Percentiles rank a stretch among this genome's conserved stretches.
These are phyloP conservation scores for Bruguiera gymnorhiza DNA, from an alignment of 345 rosid species.

Conservation along the genomic window DNA sequence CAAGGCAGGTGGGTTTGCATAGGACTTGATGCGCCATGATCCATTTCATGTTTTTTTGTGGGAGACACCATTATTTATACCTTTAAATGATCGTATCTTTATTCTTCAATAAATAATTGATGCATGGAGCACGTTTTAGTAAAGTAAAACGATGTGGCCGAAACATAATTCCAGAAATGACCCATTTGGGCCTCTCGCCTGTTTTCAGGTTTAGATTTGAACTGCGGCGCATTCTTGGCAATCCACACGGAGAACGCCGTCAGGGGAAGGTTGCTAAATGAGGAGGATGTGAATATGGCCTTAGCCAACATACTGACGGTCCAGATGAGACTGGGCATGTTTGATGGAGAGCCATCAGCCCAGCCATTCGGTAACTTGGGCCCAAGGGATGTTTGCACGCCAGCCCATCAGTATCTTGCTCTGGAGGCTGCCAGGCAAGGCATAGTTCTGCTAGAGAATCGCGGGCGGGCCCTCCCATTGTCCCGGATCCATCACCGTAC, in stretches of 20 bases:
- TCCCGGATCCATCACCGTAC: slow-evolving; percentile 48
- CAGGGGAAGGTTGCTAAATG: slow-evolving; percentile 39
- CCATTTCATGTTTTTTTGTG: too few species aligned
- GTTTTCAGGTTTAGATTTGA: slow-evolving; percentile 66
- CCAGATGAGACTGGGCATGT: slow-evolving; percentile 94
- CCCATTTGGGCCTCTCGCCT: not conserved
- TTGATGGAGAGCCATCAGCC: slow-evolving; percentile 73
- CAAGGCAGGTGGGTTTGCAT: slow-evolving; percentile 50
- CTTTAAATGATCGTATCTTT: too few species aligned
- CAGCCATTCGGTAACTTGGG: slow-evolving; percentile 73
- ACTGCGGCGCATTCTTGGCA: slow-evolving; percentile 88
- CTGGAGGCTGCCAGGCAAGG: slow-evolving; percentile 90
- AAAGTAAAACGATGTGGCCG: not conserved
- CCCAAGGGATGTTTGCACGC: slow-evolving; percentile 72
- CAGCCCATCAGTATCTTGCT: slow-evolving; percentile 61
- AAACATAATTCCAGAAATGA: too few species aligned
- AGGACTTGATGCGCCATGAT: too few species aligned
- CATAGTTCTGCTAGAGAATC: slow-evolving; percentile 69
- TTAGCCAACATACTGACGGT: slow-evolving; percentile 74
- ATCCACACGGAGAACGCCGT: slow-evolving; percentile 65
- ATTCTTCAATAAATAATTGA: too few species aligned
- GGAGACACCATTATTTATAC: too few species aligned
- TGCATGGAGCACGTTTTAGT: too few species aligned
- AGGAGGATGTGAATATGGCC: slow-evolving; percentile 60
- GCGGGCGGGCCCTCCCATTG: slow-evolving; percentile 50